Conservation (phyloP, 352 stramenopile genomes). For the Phytophthora sansomeana region DNA sequence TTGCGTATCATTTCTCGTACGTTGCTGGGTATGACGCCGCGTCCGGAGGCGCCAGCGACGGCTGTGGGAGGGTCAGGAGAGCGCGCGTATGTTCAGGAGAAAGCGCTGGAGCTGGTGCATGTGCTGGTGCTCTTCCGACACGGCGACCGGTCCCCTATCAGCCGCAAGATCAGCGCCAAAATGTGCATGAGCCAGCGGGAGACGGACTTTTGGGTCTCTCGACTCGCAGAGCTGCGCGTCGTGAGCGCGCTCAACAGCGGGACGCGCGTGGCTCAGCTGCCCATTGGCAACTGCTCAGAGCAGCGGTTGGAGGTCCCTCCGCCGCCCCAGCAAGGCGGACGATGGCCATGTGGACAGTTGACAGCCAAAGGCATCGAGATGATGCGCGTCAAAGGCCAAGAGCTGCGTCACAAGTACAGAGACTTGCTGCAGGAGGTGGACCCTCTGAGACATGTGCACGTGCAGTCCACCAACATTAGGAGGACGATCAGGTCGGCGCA, state of each 20-base stretch:
- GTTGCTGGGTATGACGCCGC: constrained; percentile 26
- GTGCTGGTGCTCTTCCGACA: constrained; percentile 82
- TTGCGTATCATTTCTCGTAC: constrained; percentile 27
- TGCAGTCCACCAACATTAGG: constrained; percentile 82
- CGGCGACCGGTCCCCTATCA: constrained; percentile 82
- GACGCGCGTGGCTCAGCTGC: constrained; percentile 47
- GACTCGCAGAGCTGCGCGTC: constrained; percentile 49
- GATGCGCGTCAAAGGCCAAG: constrained; percentile 64
- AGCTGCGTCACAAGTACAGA: constrained; percentile 53
- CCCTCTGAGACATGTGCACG: constrained; percentile 56
- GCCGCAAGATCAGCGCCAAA: constrained; percentile 51
- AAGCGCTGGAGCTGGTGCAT: constrained; percentile 57
- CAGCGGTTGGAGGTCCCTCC: constrained; percentile 31
- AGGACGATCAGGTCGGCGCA: constrained; percentile 79
- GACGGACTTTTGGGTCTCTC: constrained; percentile 70
- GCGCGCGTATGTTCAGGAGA: constrained; percentile 6
- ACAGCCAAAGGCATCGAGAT: constrained; percentile 70
- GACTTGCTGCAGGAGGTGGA: constrained; percentile 45
- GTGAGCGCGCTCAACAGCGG: constrained; percentile 60
- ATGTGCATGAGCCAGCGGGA: constrained; percentile 56
- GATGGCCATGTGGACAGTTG: constrained; percentile 80
- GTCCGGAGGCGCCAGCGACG: constrained; percentile 8
- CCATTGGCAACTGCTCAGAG: neutral
- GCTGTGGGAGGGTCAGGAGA: neutral
- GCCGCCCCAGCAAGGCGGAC: constrained; percentile 62